Conservation (phyloP, 75 land plant genomes). For the Pinus taeda region DNA sequence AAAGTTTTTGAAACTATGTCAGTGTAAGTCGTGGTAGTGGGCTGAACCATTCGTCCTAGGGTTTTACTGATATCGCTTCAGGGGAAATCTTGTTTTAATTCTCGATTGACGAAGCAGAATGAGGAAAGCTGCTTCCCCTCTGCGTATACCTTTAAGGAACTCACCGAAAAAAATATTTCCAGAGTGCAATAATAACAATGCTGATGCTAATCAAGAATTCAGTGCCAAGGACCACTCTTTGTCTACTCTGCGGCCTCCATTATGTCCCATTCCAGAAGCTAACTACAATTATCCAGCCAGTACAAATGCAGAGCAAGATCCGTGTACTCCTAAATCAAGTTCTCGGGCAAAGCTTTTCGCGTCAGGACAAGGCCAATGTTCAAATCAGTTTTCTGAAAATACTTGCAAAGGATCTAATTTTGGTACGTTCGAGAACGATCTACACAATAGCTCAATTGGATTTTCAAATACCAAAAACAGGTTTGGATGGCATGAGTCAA, state of each 20-base stretch:
- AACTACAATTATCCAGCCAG: neutral
- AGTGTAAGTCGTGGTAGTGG: no score
- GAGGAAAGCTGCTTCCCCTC: constrained; percentile 7
- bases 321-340: neutral
- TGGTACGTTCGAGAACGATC: neutral
- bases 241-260: neutral
- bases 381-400: neutral
- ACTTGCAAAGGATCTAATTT: neutral
- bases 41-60: no score
- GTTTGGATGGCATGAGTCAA: constrained; percentile 14
- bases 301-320: constrained; percentile 4
- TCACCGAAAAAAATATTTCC: constrained; percentile 2
- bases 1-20: no score
- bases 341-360: neutral
- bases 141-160: constrained; percentile 7
- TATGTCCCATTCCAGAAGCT: neutral
- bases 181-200: neutral
- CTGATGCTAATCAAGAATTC: constrained; percentile 1
- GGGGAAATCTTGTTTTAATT: no score
- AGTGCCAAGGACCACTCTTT: constrained; percentile 1
- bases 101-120: neutral
- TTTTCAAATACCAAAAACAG: constrained; percentile 7
- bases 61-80: no score
- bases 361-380: neutral
- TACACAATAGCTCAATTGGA: neutral